Evolutionary conservation across 371 early-diverging fungal genomes (phyloP), one percentile per base, ranked within the genome.

Genomic region (Mucor sp.): DNA sequence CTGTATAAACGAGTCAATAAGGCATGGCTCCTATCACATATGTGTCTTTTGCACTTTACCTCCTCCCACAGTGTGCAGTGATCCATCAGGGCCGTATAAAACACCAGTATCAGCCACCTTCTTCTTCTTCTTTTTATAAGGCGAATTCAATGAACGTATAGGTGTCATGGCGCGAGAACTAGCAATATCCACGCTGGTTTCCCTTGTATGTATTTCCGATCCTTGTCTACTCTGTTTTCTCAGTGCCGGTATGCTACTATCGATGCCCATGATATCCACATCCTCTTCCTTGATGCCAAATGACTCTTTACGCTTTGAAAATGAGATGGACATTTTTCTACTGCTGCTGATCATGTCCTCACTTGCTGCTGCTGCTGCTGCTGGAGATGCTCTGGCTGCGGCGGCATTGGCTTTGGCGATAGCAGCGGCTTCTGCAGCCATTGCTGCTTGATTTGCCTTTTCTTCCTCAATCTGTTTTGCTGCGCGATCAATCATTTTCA

Each of bases 401-500:
- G 75, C 66, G 15, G 62, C 43, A 58, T 63, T 60, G 4, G 67
- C 43, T 17, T 72, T 56, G 21, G 59, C 39, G 19, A 11, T 28
- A 17, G 61, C 41, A 32, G 33, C 37, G 0, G 15, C 53, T 43
- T 72, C 71, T 47, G 65, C 63, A 39, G 76, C 67, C 14, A 60
- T 32, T 55, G 63, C 62, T 3, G 67, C 43, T 14, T 72, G 57
- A 3, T 58, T 27, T 0, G 75, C 37, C 62, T 70, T 59, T 48
- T 77, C 82, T 55, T 86, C 83, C n/a, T 76, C 78, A 41, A 83
- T 71, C 0, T 80, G 74, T 35, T 83, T 82, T 30, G 77, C 78
- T 33, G 89, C 89, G 14, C 88, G 75, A 57, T 89, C 90, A 68
- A 91, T 86, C 5, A 87, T 74, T 43, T 81, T 82, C 3, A 72